phyloP scores from a whole-genome alignment of 1,139 yeast species.

The Diutina mesorugosa region DNA sequence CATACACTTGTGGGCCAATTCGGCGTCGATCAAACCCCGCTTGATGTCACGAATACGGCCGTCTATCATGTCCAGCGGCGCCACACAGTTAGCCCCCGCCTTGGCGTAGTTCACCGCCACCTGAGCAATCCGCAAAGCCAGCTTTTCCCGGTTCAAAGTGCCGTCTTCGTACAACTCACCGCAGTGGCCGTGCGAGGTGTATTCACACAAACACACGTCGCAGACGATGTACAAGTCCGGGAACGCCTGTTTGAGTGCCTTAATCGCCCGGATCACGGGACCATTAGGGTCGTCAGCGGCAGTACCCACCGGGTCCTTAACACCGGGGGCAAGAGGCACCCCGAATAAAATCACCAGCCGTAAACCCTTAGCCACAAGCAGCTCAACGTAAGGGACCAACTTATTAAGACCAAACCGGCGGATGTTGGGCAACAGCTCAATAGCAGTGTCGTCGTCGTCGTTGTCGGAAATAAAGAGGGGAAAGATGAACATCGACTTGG shows the following conservation, averaged over 20 bases:
- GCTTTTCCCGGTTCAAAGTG: constrained; percentile 56
- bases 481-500: constrained; percentile 83
- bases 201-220: constrained; percentile 95
- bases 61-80: constrained; percentile 97
- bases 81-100: constrained; percentile 93
- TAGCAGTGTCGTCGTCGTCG: constrained; percentile 65
- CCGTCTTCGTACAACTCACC: constrained; percentile 87
- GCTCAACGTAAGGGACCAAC: constrained; percentile 56
- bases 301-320: constrained; percentile 72
- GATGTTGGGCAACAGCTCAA: constrained; percentile 77
- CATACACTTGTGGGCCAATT: constrained; percentile 76
- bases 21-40: constrained; percentile 69
- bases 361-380: constrained; percentile 70
- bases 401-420: constrained; percentile 78
- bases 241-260: not conserved
- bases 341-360: constrained; percentile 85
- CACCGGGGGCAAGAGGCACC: constrained; percentile 64
- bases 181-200: constrained; percentile 94
- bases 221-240: constrained; percentile 71
- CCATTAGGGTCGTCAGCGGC: constrained; percentile 96
- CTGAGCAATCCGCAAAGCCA: constrained; percentile 79
- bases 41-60: constrained; percentile 89
- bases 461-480: constrained; percentile 80
- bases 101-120: constrained; percentile 92
- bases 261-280: constrained; percentile 73